phyloP scores from a whole-genome alignment of 371 early-diverging fungal genomes.

The Saksenaea vasiformis region DNA sequence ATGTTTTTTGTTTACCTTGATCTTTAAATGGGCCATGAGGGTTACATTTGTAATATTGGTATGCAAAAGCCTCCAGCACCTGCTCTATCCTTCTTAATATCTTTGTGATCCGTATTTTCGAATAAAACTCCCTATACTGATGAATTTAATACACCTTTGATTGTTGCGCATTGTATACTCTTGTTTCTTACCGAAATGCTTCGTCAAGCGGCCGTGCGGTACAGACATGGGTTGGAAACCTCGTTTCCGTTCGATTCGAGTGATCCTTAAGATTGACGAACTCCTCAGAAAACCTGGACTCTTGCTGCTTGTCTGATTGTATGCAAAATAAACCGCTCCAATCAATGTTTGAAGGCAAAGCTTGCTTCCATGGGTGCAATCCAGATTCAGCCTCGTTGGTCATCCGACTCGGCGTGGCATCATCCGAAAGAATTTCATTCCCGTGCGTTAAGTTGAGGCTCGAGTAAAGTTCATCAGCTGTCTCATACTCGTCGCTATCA shows the following conservation, averaged over 20 bases:
- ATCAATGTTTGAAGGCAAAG: constrained; percentile 10
- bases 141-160: not conserved
- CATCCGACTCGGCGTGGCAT: not conserved
- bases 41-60: constrained; percentile 10
- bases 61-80: constrained; percentile 7
- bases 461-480: not conserved
- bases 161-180: not conserved
- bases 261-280: not conserved
- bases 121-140: constrained; percentile 1
- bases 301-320: constrained; percentile 11
- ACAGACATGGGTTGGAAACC: constrained; percentile 4
- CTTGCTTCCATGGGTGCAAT: constrained; percentile 9
- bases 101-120: constrained; percentile 7
- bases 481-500: not conserved
- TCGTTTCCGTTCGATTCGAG: not conserved
- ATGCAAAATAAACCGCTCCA: constrained; percentile 11
- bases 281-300: constrained; percentile 1
- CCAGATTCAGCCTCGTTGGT: constrained; percentile 4
- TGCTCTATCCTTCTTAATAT: not conserved
- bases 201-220: constrained; percentile 55
- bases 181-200: constrained; percentile 58
- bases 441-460: not conserved
- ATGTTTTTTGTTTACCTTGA: constrained; percentile 5
- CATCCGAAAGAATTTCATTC: not conserved
- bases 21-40: not conserved